A percentile compares a stretch with the other conserved stretches of the same genome.
Conservation (phyloP, 2,329 filamentous ascomycete species). For the Beauveria pseudobassiana region DNA sequence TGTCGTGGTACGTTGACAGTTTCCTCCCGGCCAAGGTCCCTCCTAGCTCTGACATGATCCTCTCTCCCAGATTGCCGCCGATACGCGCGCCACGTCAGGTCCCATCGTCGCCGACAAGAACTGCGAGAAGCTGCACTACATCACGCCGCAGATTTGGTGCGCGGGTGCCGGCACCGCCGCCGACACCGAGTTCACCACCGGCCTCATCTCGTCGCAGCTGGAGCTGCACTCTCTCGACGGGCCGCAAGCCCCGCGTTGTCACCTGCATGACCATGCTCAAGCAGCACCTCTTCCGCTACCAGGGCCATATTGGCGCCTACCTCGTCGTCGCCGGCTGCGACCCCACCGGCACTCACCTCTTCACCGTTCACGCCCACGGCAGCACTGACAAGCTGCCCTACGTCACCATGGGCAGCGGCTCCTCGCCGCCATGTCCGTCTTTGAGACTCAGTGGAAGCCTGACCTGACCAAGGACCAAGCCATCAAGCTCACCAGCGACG, state of each 20-base stretch:
- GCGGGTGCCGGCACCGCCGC: conserved; percentile 95
- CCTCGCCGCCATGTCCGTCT: conserved; percentile 96
- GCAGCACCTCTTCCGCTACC: conserved; percentile 97
- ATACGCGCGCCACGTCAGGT: conserved; percentile 93
- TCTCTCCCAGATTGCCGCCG: conserved; percentile 72
- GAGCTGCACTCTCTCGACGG: conserved; percentile 92
- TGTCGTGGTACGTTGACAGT: conserved; percentile 63
- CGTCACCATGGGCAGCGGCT: conserved; percentile 97
- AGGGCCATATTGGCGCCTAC: conserved; percentile 96
- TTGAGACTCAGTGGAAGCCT: conserved; percentile 91
- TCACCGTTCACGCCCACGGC: conserved; percentile 97
- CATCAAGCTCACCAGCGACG: conserved; percentile 74
- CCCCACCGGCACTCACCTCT: conserved; percentile 88
- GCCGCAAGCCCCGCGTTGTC: conserved; percentile 92
- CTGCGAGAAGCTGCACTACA: conserved; percentile 99
- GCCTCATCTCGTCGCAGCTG: conserved; percentile 96
- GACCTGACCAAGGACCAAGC: conserved; percentile 70
- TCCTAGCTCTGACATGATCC: not conserved
- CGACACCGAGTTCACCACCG: conserved; percentile 98
- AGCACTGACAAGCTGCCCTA: conserved; percentile 98
- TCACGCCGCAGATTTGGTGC: conserved; percentile 98
- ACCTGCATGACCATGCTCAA: conserved; percentile 99
- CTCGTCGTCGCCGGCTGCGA: conserved; percentile 95
- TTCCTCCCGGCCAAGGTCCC: not conserved
- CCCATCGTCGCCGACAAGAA: conserved; percentile 99